phyloP scores from a whole-genome alignment of 1,284 basidiomycete species.

The Stygiomarasmius scandens region DNA sequence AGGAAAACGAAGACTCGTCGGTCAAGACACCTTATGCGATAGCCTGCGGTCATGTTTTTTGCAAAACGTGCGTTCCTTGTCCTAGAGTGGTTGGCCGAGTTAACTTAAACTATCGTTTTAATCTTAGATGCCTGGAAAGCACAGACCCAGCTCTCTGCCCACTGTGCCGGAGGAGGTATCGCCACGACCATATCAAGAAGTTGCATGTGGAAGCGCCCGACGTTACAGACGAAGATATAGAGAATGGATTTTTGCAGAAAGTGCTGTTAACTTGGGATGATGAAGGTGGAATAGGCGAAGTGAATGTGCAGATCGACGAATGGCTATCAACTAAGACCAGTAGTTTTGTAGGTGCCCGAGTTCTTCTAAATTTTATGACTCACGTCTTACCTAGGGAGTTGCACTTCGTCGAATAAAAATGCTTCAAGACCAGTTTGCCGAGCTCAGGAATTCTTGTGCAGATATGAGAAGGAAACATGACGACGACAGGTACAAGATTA shows the following conservation, averaged over 20 bases:
- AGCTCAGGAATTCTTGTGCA: background rate
- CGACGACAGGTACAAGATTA: slow-evolving; percentile 11
- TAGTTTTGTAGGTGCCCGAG: background rate
- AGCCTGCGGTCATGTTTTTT: slow-evolving; percentile 74
- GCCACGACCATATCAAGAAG: slow-evolving; percentile 57
- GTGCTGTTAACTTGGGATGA: slow-evolving; percentile 10
- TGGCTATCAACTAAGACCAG: slow-evolving; percentile 3
- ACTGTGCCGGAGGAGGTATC: slow-evolving; percentile 57
- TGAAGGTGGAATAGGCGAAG: slow-evolving; percentile 5
- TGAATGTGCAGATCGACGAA: slow-evolving; percentile 3
- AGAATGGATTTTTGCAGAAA: slow-evolving; percentile 39
- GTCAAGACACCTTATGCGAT: slow-evolving; percentile 58
- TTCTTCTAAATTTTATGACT: background rate
- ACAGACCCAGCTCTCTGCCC: slow-evolving; percentile 5
- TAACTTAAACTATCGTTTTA: background rate
- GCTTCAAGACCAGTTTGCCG: slow-evolving; percentile 1
- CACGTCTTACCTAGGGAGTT: background rate
- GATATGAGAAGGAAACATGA: background rate
- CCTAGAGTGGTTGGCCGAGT: too few relatives aligned
- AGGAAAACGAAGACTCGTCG: slow-evolving; percentile 35
- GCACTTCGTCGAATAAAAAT: slow-evolving; percentile 5
- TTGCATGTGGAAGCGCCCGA: slow-evolving; percentile 58
- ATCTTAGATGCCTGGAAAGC: slow-evolving; percentile 8
- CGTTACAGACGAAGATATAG: slow-evolving; percentile 30
- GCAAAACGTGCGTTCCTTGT: slow-evolving; percentile 51